Evolutionary conservation across 805 yeast species (phyloP), one percentile per base, ranked within the genome.

Genomic region (Ogataea trehalophila): DNA sequence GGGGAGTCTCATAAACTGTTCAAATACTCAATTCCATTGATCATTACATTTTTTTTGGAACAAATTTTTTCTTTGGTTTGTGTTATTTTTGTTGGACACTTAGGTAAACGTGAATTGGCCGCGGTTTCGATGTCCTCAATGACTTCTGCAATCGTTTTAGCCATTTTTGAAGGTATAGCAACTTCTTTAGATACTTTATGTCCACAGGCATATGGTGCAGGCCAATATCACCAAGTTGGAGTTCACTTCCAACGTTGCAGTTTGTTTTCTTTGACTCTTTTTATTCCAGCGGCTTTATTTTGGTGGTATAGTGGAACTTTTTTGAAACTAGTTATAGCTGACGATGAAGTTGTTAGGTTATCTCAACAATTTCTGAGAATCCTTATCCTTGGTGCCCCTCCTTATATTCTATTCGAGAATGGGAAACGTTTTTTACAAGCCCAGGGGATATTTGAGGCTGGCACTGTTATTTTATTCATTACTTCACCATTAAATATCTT

Each of bases 401-500:
- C 87, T 0, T 85, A 78, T 61, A 80, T 85, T 29, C 57, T 85
- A 6, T 79, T 77, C 56, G 94, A 86, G 65, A 81, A 80, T 62
- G 83, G 84, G 39, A 85, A 85, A 60, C 79, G 87, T 57, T 86
- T 74, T 57, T 69, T 86, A 49, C 92, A 86, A 65, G 81, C 88
- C 43, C 92, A 86, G 68, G 88, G 87, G 31, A 77, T 85, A 13
- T 86, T 85, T 68, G 89, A 84, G 62, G 92, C 92, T 1, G 83
- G 89, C 9, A 84, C 91, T 0, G 74, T 80, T 45, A 85, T 84
- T 20, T 67, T 86, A 33, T 67, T 79, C 26, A 63, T 85, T 18
- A 83, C 87, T 55, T 88, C 91, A 2, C 92, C 94, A 2, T 61
- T 85, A 47, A 85, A 85, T 57, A 82, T 83, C 0, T 55, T 81